Conservation (phyloP, 352 stramenopile species). For the Halophytophthora polymorphica region DNA sequence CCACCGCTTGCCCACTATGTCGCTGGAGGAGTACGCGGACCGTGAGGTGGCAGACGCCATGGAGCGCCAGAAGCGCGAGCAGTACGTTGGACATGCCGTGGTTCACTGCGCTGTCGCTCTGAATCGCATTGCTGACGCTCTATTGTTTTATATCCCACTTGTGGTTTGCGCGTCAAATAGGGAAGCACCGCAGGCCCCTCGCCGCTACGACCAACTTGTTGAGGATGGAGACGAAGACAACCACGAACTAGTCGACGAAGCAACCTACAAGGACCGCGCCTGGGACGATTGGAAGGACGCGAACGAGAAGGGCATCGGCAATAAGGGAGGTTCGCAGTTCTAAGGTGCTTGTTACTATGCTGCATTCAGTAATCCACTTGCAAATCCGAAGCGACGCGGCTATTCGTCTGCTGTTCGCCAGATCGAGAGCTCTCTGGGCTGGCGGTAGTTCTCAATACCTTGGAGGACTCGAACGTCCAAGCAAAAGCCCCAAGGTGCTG, state of each 20-base stretch:
- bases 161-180: slow-evolving; percentile 20
- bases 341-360: slow-evolving; percentile 31
- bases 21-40: slow-evolving; percentile 92
- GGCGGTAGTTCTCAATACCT: no score
- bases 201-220: slow-evolving; percentile 92
- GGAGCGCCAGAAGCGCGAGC: slow-evolving; percentile 78
- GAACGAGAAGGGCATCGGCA: slow-evolving; percentile 94
- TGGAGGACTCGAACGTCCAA: no score
- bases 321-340: slow-evolving; percentile 95
- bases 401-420: no score
- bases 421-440: no score
- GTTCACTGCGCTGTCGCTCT: neutral
- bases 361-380: slow-evolving; percentile 1
- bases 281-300: slow-evolving; percentile 98
- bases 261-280: slow-evolving; percentile 89
- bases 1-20: slow-evolving; percentile 96
- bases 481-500: no score
- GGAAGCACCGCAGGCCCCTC: slow-evolving; percentile 51
- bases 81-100: slow-evolving; percentile 29
- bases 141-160: slow-evolving; percentile 9
- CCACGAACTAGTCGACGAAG: slow-evolving; percentile 88
- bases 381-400: slow-evolving; percentile 10
- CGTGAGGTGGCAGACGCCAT: slow-evolving; percentile 85
- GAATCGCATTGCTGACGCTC: neutral
- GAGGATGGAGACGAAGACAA: slow-evolving; percentile 96